Evolutionary conservation across 2,329 filamentous ascomycete species (phyloP), one percentile per base, ranked within the genome.

Genomic region (Neofusicoccum ribis): DNA sequence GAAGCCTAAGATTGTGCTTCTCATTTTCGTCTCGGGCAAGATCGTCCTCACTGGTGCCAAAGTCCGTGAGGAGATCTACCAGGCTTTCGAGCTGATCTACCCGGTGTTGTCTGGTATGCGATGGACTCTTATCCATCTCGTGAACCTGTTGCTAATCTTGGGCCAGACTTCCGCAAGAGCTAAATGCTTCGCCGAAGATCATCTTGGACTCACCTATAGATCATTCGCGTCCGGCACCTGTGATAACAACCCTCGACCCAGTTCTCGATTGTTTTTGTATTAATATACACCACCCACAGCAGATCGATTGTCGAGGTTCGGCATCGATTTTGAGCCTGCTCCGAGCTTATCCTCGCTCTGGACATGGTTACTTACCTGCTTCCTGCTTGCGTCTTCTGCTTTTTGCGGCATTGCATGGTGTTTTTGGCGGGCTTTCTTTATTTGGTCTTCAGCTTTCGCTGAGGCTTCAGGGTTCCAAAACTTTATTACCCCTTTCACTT

Each of bases 21-120:
- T 98, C 76, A 97, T 99, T 80, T 98, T 98, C 83, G 94, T 98
- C 74, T 95, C 91, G 74, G 95, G 94, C 76, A 98, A 98, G 86
- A 98, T 98, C 68, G 95, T 98, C 74, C 86, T 98, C 77, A 98
- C 95, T 47, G 95, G 95, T 75, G 95, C 95, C 71, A 98, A 99
- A 79, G 93, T 98, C 70, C 91, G 95, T 72, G 95, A 99, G 81
- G 93, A 97, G 82, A 98, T 99, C 71, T 79, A 78, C 71, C 75
- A 77, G 65, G 77, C 77, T 36, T 79, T 79, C 64, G 77, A 79
- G 70, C 73, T 71, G 88, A 97, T 97, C 82, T 97, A 97, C 78
- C 93, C 93, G 77, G 93, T 97, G 82, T 84, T 96, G 76, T 91
- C 93, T 84, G 91, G 91, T 93, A 82, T 72, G 84, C 80, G 20